phyloP scores from a whole-genome alignment of 1,284 basidiomycete species.

The Sporisorium iseilematis-ciliati region DNA sequence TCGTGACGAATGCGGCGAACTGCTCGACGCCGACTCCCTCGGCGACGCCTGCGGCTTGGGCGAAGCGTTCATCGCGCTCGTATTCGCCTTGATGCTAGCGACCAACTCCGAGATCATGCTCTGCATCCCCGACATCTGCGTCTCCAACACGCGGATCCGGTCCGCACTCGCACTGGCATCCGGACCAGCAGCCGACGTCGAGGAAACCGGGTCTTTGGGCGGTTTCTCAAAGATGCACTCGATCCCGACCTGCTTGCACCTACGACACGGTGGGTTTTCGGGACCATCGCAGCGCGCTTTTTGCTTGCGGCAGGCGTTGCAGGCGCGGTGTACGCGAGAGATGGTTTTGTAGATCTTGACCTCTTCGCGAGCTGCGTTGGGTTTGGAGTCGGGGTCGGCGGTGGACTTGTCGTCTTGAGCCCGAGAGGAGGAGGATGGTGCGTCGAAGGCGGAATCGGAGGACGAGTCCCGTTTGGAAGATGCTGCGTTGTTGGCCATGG shows the following conservation, averaged over 20 bases:
- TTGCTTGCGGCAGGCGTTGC: conserved; percentile 57
- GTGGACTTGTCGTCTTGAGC: conserved; percentile 6
- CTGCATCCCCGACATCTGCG: conserved; percentile 47
- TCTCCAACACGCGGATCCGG: conserved; percentile 35
- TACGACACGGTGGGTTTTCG: conserved; percentile 82
- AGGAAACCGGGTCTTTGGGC: conserved; percentile 77
- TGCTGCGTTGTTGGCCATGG: conserved; percentile 19
- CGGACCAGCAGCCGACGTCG: conserved; percentile 26
- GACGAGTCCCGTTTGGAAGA: conserved; percentile 7
- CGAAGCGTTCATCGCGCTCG: conserved; percentile 28
- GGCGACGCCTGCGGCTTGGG: conserved; percentile 20
- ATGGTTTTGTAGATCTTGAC: conserved; percentile 51
- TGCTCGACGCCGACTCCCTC: conserved; percentile 4
- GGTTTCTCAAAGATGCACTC: conserved; percentile 92
- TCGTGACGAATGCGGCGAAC: conserved; percentile 19
- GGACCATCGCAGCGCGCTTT: conserved; percentile 52
- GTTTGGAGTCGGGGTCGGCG: conserved; percentile 20
- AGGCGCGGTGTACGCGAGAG: conserved; percentile 50
- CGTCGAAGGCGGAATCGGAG: conserved; percentile 8
- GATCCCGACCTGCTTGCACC: conserved; percentile 85
- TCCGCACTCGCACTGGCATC: conserved; percentile 73
- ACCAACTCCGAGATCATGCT: conserved; percentile 52
- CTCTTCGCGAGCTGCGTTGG: conserved; percentile 18
- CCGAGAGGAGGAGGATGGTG: not conserved
- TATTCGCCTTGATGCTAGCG: conserved; percentile 44